Conservation (phyloP, 73 alveolate genomes). For the Blepharisma japonicum region DNA sequence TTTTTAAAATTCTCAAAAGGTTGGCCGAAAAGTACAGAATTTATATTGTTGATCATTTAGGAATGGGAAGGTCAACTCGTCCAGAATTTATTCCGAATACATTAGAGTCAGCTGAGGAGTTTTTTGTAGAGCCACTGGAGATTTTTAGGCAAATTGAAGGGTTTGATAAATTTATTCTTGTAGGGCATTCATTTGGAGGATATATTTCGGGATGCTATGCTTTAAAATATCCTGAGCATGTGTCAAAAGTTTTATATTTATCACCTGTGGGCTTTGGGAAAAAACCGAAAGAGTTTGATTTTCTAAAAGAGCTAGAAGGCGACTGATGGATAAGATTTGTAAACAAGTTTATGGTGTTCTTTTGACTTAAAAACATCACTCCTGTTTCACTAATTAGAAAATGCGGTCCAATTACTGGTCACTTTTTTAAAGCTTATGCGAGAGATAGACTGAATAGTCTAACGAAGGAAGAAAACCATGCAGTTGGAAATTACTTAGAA, state of each 20-base stretch:
- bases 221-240: conserved; percentile 56
- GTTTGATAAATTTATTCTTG: conserved; percentile 46
- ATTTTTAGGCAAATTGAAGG: conserved; percentile 43
- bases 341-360: background rate
- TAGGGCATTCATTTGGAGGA: conserved; percentile 84
- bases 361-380: conserved; percentile 41
- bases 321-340: conserved; percentile 6
- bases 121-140: conserved; percentile 68
- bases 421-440: background rate
- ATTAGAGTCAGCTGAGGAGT: conserved; percentile 50
- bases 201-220: conserved; percentile 62
- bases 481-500: conserved; percentile 33
- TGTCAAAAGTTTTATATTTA: conserved; percentile 55
- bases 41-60: conserved; percentile 62
- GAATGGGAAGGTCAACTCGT: conserved; percentile 69
- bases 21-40: conserved; percentile 44
- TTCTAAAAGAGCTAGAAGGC: conserved; percentile 19
- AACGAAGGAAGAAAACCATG: conserved; percentile 15
- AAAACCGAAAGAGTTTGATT: conserved; percentile 40
- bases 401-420: conserved; percentile 31
- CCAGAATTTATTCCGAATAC: conserved; percentile 43
- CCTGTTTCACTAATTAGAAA: conserved; percentile 34
- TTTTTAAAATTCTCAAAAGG: conserved; percentile 31
- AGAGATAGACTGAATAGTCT: conserved; percentile 11
- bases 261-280: conserved; percentile 62